Evolutionary conservation across 768 basidiomycete species (phyloP), one percentile per base, ranked within the genome.

Genomic region (Tubosaeta sp.): DNA sequence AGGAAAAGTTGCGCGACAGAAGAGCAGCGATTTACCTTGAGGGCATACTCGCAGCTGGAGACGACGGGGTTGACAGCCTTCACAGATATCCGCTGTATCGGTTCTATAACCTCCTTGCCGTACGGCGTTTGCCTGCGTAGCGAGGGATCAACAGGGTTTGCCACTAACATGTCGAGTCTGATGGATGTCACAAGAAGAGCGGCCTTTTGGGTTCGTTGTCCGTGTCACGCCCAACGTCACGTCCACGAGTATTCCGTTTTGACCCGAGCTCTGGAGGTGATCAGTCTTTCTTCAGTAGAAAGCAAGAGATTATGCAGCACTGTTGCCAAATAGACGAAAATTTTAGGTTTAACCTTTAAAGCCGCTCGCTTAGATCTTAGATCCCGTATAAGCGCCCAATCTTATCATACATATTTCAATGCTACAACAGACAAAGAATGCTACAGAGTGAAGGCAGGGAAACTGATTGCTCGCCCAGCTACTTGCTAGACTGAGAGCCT

Each of bases 11-110:
- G 41, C 31, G 19, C 22, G 46, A 37, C 31, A 25, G 16, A 8
- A 26, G 31, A 34, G 14, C 1, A 9, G 34, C 14, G 25, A 69
- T 72, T 37, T 54, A 86, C 86, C 64, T 76, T 66, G 58, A 82
- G 78, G 1, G 82, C 82, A 61, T 74, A 81, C 60, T 82, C 70
- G 9, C 85, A 77, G 50, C 74, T 80, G 33, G 73, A 66, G 14
- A 87, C 64, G 43, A 86, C 86, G 10, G 86, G 86, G 58, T 85
- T 89, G 39, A 50, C 50, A 56, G 42, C 48, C 27, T 60, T 62
- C 47, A 46, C 56, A 17, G 34, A 17, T 5, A 43, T 13, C 32
- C 26, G 8, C 10, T 43, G 43, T 2, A 31, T 25, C 5, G 37
- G n/a, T 27, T 43, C 31, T 43, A 43, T 22, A 6, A 19, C 29